phyloP scores from a whole-genome alignment of 192 early-diverging fungal genomes.

The Entomortierella lignicola region DNA sequence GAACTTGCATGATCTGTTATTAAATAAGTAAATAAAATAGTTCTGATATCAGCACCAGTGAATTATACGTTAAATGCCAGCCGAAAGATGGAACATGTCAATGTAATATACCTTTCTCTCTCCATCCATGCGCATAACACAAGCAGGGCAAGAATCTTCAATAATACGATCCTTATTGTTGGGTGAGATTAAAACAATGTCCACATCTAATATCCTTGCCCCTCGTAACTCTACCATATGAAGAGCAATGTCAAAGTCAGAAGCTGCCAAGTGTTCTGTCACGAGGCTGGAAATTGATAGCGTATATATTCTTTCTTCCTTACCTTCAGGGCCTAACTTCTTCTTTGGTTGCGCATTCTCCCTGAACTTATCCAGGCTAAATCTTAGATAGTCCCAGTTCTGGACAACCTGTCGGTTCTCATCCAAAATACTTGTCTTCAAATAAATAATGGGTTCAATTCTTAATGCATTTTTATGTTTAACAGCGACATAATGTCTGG shows the following conservation, averaged over 20 bases:
- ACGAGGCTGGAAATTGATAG: too few species aligned
- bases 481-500: constrained; percentile 47
- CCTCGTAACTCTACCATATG: constrained; percentile 45
- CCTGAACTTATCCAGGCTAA: constrained; percentile 36
- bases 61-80: too few species aligned
- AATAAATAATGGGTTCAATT: constrained; percentile 51
- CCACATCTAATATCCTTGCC: constrained; percentile 45
- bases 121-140: constrained; percentile 54
- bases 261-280: too few species aligned
- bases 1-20: constrained; percentile 51
- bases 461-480: constrained; percentile 51
- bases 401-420: constrained; percentile 37
- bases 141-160: constrained; percentile 50
- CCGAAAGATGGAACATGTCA: too few species aligned
- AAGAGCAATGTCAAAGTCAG: too few species aligned
- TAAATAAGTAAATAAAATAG: not conserved
- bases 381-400: constrained; percentile 48
- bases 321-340: constrained; percentile 48
- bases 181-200: constrained; percentile 46
- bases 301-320: too few species aligned
- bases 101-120: constrained; percentile 39
- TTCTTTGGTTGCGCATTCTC: constrained; percentile 53
- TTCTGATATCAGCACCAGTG: not conserved
- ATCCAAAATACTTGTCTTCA: constrained; percentile 47
- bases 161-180: constrained; percentile 46